These are phyloP conservation scores for Myriangium duriaei DNA, from an alignment of 2,329 filamentous ascomycete species.

Conservation along the genomic window DNA sequence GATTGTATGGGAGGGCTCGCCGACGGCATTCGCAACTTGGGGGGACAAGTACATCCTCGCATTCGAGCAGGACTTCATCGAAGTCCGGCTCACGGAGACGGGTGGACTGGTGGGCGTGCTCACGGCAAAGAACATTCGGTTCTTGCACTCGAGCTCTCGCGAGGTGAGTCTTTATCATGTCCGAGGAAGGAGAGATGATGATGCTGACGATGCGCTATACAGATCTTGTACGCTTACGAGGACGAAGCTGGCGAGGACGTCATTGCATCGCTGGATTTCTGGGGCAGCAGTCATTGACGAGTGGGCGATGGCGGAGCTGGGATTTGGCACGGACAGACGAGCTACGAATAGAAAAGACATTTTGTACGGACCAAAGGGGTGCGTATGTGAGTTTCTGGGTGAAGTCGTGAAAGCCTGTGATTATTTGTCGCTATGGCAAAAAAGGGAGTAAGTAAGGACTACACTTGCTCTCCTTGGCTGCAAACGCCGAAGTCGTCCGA, in stretches of 20 bases:
- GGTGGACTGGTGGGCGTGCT: slow-evolving; percentile 86
- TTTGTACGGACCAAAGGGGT: too few relatives aligned
- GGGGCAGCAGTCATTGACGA: slow-evolving; percentile 38
- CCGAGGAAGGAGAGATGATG: too few relatives aligned
- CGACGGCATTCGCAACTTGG: slow-evolving; percentile 83
- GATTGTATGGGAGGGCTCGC: slow-evolving; percentile 93
- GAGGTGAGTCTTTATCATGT: too few relatives aligned
- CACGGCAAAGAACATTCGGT: slow-evolving; percentile 89
- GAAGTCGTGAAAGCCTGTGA: too few relatives aligned
- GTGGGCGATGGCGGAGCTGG: neutral
- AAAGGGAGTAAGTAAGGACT: too few relatives aligned
- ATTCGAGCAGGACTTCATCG: slow-evolving; percentile 95
- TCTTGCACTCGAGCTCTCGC: slow-evolving; percentile 92
- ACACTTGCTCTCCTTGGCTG: too few relatives aligned
- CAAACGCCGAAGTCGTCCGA: too few relatives aligned
- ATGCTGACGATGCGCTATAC: too few relatives aligned
- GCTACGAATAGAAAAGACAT: slow-evolving; percentile 8
- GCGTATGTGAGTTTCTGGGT: too few relatives aligned
- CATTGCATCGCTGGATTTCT: slow-evolving; percentile 92
- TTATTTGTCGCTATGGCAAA: too few relatives aligned
- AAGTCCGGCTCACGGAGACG: slow-evolving; percentile 89
- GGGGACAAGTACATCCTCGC: slow-evolving; percentile 87
- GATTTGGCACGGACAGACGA: neutral
- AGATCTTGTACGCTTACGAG: slow-evolving; percentile 98
- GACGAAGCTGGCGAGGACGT: slow-evolving; percentile 89